A percentile compares a stretch with the other conserved stretches of the same genome.
Evolutionary conservation across 495 filamentous ascomycete genomes (phyloP).

Genomic region (Penicillium argentinense): DNA sequence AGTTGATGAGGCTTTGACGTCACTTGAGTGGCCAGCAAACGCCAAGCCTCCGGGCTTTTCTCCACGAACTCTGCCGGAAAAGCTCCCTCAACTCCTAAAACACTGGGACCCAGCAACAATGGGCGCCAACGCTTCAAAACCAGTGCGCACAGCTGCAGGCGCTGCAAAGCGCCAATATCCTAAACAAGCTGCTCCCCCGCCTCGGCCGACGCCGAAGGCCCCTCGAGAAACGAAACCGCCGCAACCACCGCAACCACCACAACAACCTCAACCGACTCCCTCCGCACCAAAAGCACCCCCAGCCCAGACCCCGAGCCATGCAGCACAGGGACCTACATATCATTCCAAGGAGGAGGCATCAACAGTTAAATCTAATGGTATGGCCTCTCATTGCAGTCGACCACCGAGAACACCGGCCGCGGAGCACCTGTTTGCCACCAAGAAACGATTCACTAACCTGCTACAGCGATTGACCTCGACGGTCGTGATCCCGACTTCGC

Average conservation of each 20-base stretch:
- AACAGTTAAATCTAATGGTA: conserved; percentile 35
- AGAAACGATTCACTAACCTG: conserved; percentile 4
- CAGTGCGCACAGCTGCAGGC: conserved; percentile 52
- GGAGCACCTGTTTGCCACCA: no score
- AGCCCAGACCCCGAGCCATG: conserved; percentile 25
- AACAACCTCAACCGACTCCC: conserved; percentile 18
- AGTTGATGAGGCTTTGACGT: conserved; percentile 28
- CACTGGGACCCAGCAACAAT: conserved; percentile 35
- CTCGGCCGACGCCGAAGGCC: conserved; percentile 24
- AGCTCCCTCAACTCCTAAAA: conserved; percentile 12
- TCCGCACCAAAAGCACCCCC: conserved; percentile 20
- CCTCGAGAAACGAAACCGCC: conserved; percentile 13
- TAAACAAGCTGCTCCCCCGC: conserved; percentile 40
- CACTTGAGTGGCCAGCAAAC: conserved; percentile 17
- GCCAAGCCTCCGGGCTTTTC: conserved; percentile 30
- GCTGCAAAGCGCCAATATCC: conserved; percentile 57
- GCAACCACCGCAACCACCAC: conserved; percentile 27
- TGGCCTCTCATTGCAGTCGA: background rate
- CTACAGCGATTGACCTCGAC: conserved; percentile 63
- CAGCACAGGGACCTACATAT: conserved; percentile 35
- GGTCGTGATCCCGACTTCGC: conserved; percentile 64
- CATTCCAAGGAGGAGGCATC: conserved; percentile 41
- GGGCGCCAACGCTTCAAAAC: conserved; percentile 66
- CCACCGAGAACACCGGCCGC: no score
- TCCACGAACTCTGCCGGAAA: conserved; percentile 23